Conservation (phyloP, 805 yeast genomes). For the Priceomyces medius region DNA sequence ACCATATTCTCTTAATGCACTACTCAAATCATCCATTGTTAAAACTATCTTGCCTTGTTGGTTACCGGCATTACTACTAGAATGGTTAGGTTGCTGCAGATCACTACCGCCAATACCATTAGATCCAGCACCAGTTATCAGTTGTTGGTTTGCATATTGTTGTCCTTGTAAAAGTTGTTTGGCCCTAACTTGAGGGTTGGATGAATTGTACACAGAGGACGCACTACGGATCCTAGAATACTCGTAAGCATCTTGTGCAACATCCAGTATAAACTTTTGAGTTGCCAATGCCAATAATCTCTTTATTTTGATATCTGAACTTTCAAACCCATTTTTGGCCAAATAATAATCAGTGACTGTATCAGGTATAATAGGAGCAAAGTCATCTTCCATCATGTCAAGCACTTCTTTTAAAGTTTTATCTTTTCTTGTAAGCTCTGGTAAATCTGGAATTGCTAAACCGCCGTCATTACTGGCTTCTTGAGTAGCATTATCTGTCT, state of each 20-base stretch:
- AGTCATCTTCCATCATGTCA: slow-evolving; percentile 82
- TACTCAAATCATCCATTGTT: slow-evolving; percentile 89
- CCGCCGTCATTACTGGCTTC: slow-evolving; percentile 3
- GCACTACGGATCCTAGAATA: slow-evolving; percentile 89
- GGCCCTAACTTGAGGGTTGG: slow-evolving; percentile 84
- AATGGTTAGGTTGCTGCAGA: slow-evolving; percentile 32
- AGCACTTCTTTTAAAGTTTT: slow-evolving; percentile 81
- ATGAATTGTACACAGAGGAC: slow-evolving; percentile 78
- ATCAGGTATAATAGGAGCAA: slow-evolving; percentile 94
- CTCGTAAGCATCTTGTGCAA: slow-evolving; percentile 96
- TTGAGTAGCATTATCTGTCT: too few relatives aligned
- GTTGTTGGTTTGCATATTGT: slow-evolving; percentile 46
- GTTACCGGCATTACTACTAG: slow-evolving; percentile 44
- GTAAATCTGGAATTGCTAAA: slow-evolving; percentile 49
- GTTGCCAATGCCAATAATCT: slow-evolving; percentile 90
- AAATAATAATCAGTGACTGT: slow-evolving; percentile 92
- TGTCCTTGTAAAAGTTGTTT: slow-evolving; percentile 72
- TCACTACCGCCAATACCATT: slow-evolving; percentile 40
- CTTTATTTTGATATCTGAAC: slow-evolving; percentile 70
- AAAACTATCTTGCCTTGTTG: slow-evolving; percentile 77
- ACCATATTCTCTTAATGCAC: slow-evolving; percentile 91
- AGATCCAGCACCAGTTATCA: slow-evolving; percentile 28
- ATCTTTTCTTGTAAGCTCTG: slow-evolving; percentile 73
- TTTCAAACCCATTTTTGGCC: slow-evolving; percentile 79
- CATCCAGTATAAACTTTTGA: slow-evolving; percentile 89